Percentiles rank a stretch among this genome's conserved stretches.
These are phyloP conservation scores for Hordeum vulgare DNA, from an alignment of 176 grass and related monocot species.

Conservation along the genomic window MorexV3_pseudomolecules_assembly NC_058522.1:104290737-104291236, in stretches of 20 bases:
- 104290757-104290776: slow-evolving; percentile 82
- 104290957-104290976: neutral
- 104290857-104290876: slow-evolving; percentile 98
- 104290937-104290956: neutral
- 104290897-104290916: neutral
- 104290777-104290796: slow-evolving; percentile 90
- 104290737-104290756: neutral
- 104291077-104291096: neutral
- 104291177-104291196: neutral
- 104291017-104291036: neutral
- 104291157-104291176: neutral
- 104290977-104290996: neutral
- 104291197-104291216: neutral
- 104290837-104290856: slow-evolving; percentile 96
- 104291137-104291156: neutral
- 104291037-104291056: neutral
- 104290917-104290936: neutral
- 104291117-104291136: neutral
- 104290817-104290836: slow-evolving; percentile 93
- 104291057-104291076: neutral
- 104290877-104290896: neutral
- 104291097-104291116: neutral
- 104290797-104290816: slow-evolving; percentile 87
- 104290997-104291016: neutral
- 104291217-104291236: neutral